phyloP scores from a whole-genome alignment of 106 monocot genomes.

The Dendrobium officinale region DNA sequence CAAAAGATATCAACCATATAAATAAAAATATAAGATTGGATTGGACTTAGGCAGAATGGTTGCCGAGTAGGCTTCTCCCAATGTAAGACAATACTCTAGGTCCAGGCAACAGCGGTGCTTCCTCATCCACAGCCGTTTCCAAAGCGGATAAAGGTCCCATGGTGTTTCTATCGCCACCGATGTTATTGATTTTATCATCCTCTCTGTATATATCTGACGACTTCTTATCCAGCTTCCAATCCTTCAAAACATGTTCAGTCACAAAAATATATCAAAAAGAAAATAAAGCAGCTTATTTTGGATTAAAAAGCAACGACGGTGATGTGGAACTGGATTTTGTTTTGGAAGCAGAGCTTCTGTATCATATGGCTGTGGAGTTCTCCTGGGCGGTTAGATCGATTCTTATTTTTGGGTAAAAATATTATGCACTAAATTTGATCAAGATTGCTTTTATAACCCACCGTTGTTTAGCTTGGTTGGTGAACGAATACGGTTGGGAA shows the following conservation, averaged over 20 bases:
- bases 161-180: not conserved
- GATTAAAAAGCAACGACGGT: too few species aligned
- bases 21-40: too few species aligned
- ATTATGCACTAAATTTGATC: too few species aligned
- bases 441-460: too few species aligned
- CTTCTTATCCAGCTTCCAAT: conserved; percentile 64
- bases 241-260: conserved; percentile 22
- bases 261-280: too few species aligned
- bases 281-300: too few species aligned
- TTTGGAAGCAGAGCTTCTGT: not conserved
- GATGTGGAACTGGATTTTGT: too few species aligned
- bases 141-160: conserved; percentile 6
- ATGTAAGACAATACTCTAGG: conserved; percentile 5
- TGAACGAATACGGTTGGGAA: too few species aligned
- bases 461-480: too few species aligned
- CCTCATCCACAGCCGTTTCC: conserved; percentile 43
- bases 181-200: conserved; percentile 13
- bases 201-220: conserved; percentile 27
- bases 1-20: too few species aligned
- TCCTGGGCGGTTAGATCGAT: too few species aligned
- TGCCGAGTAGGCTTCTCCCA: conserved; percentile 5
- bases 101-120: conserved; percentile 45
- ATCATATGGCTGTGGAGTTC: not conserved
- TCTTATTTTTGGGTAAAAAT: too few species aligned
- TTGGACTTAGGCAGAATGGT: not conserved